Base-by-base conservation (phyloP, 768 basidiomycete genomes). In the Naematelia aurantialba region DNA sequence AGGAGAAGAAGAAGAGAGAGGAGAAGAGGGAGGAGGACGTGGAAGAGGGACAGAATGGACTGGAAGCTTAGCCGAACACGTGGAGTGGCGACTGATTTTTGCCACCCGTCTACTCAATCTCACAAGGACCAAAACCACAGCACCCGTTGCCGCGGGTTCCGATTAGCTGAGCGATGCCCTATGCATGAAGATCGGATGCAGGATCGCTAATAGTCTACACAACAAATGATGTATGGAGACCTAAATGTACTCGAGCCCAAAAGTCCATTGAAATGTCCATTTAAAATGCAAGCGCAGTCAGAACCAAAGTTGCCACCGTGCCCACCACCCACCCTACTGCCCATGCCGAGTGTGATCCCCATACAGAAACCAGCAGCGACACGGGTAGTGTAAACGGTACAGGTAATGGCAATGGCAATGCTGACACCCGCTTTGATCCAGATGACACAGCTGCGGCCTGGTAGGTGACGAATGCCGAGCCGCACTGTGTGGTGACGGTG, bases 401-500 rank as follows among this genome's bases (percentile, higher is more conserved):
- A 39, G 34, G 8, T 17, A 39, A 39, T 17, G 34, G 8, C 34
- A 17, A 39, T 17, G 34, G 8, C 34, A 39, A 39, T 8, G 17
- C 34, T 39, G 34, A 39, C 8, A 39, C 34, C 17, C 34, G 34
- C 34, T 17, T 39, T 17, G 8, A 8, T 17, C 8, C 34, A 8
- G 34, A 8, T 39, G 48, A 50, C 17, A 30, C 25, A 3, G 52
- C 25, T 31, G 24, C 19, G 2, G 52, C 29, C 10, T 24, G 30
- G 24, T 52, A 52, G 14, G 52, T 26, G 11, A 52, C 52, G 47
- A 71, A 71, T 1, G 45, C 24, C 30, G 55, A 45, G 0, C 72
- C 72, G 50, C 72, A 73, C 1, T 56, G 63, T 8, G 58, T 46
- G 55, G 70, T 73, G 22, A 73, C 63, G 12, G 55, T 50, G 19